Conservation (phyloP, 371 early-diverging fungal species). For the Mortierella sp. region DNA sequence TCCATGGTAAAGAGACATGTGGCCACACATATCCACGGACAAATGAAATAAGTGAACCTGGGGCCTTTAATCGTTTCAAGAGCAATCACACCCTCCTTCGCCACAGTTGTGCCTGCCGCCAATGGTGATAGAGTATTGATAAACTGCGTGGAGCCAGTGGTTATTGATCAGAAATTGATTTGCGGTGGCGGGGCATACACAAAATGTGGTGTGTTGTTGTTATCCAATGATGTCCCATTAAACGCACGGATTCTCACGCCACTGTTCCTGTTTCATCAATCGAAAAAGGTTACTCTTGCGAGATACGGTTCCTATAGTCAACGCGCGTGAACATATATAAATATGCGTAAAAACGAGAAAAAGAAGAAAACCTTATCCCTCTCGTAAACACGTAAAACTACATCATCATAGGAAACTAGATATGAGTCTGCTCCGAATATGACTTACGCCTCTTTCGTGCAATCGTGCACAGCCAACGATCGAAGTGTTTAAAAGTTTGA, state of each 20-base stretch:
- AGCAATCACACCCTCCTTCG: background rate
- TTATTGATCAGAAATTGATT: background rate
- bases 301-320: no score
- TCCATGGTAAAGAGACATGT: background rate
- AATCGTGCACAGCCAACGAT: no score
- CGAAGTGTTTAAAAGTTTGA: no score
- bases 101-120: background rate
- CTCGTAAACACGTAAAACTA: background rate
- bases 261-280: background rate
- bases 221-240: background rate
- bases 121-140: background rate
- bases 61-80: conserved; percentile 7
- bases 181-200: background rate
- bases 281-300: no score
- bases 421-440: no score
- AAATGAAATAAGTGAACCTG: conserved; percentile 3
- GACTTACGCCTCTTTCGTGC: background rate
- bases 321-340: no score
- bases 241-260: background rate
- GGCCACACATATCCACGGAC: background rate
- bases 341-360: no score
- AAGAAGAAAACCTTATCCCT: no score
- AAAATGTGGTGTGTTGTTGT: background rate
- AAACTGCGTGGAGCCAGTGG: no score
- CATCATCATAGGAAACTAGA: no score